Base-by-base conservation (phyloP, 1,284 basidiomycete species). In the Tilletia setariae region DNA sequence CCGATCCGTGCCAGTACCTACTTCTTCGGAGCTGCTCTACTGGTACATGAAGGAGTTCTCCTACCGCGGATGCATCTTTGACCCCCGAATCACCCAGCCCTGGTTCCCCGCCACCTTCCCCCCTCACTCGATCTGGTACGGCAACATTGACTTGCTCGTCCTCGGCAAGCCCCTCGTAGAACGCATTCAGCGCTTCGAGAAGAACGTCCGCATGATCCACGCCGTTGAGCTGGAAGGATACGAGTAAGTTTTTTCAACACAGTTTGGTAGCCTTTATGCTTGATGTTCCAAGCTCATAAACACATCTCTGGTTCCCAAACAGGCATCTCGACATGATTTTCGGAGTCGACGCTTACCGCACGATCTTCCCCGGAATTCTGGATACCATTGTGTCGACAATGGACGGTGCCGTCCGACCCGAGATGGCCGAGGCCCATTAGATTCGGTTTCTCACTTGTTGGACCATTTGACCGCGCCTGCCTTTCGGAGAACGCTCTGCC, bases 51-150 rank as follows among this genome's bases (percentile, higher is more conserved):
- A 73, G 19, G 73, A 71, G 47, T 82, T 80, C 69, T 73, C 74
- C 11, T 74, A 76, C 65, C 78, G 79, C 35, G 80, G 79, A n/a
- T 82, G 80, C 70, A 77, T 82, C 70, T 82, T 82, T 63, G 79
- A 82, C 67, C 79, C 80, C 2, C 74, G 75, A 47, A 71, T 79
- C 53, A 68, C 67, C 6, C 70, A 76, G 51, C 80, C 80, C 21
- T 82, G 80, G 80, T 82, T 82, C 76, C 76, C 78, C 0, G 30
- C 64, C 15, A 63, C 68, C 47, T 82, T 82, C 75, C 80, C 80
- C 3, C 79, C 79, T n/a, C 77, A 80, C 67, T 73, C 76, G 6
- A 73, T 82, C 65, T 78, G 74, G 63, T 81, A 81, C 65, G 80
- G 80, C 42, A 72, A 75, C 64, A 75, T 77, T 47, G 80, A 82